A percentile compares a stretch with the other conserved stretches of the same genome.
phyloP scores from a whole-genome alignment of 257 asterid genomes.

The Solanum pinnatisectum region DNA sequence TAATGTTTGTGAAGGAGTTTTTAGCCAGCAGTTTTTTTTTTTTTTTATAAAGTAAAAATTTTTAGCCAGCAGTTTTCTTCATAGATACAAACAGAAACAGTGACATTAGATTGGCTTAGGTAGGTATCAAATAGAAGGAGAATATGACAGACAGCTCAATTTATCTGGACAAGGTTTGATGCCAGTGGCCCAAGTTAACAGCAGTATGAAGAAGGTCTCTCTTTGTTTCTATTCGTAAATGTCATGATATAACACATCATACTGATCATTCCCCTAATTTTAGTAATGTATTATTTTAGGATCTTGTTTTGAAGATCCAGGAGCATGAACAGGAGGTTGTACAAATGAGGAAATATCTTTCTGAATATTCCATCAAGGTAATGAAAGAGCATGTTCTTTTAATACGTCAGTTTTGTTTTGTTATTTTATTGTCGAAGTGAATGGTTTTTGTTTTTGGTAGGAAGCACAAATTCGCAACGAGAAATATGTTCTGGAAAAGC shows the following conservation, averaged over 20 bases:
- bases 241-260: neutral
- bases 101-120: conserved; percentile 7
- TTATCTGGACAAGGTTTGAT: conserved; percentile 45
- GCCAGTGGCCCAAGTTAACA: conserved; percentile 40
- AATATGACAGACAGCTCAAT: conserved; percentile 32
- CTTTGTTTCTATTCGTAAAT: neutral
- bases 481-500: conserved; percentile 84
- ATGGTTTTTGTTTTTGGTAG: conserved; percentile 26
- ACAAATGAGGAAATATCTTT: conserved; percentile 63
- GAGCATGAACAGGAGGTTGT: conserved; percentile 87
- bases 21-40: neutral
- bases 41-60: neutral
- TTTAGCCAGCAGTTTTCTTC: neutral
- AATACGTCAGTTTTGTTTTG: neutral
- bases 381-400: conserved; percentile 1
- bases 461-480: conserved; percentile 81
- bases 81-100: neutral
- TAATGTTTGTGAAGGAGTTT: neutral
- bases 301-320: conserved; percentile 50
- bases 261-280: neutral
- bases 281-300: conserved; percentile 29
- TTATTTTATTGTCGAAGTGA: conserved; percentile 2
- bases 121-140: conserved; percentile 57
- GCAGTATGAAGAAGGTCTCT: conserved; percentile 64
- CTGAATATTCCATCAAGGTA: conserved; percentile 79